phyloP scores from a whole-genome alignment of 208 protist species.

The Leishmania turanica region DNA sequence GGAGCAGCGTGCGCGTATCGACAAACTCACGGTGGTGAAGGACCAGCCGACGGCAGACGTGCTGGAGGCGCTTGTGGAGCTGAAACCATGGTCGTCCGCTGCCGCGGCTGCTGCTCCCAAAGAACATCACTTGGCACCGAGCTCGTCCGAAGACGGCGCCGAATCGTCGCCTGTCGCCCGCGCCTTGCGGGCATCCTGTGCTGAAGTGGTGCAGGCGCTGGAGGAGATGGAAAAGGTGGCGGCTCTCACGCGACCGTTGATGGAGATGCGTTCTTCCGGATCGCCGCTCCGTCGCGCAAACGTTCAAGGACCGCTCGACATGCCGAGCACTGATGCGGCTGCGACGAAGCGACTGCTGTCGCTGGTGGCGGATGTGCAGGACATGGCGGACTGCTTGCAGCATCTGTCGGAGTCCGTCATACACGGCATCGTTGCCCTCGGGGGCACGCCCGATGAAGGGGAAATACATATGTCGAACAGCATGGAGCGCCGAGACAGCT shows the following conservation, averaged over 20 bases:
- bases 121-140: background rate
- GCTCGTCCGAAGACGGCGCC: background rate
- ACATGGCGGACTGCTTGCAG: constrained; percentile 30
- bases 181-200: constrained; percentile 2
- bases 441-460: constrained; percentile 6
- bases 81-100: constrained; percentile 23
- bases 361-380: constrained; percentile 26
- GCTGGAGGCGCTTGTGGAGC: constrained; percentile 5
- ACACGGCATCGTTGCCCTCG: constrained; percentile 33
- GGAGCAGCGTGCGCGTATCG: constrained; percentile 16
- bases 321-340: background rate
- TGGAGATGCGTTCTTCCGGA: constrained; percentile 13
- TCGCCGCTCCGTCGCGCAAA: background rate
- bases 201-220: constrained; percentile 25
- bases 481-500: background rate
- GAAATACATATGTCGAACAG: background rate
- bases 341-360: constrained; percentile 7
- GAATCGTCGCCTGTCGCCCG: background rate
- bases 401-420: constrained; percentile 28
- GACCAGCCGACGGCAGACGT: constrained; percentile 14
- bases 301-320: background rate
- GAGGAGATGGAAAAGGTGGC: constrained; percentile 13
- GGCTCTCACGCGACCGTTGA: constrained; percentile 6
- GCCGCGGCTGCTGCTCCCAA: background rate
- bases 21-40: constrained; percentile 3